Evolutionary conservation across 2,329 filamentous ascomycete genomes (phyloP).

Genomic region (Hypomyces perniciosus): DNA sequence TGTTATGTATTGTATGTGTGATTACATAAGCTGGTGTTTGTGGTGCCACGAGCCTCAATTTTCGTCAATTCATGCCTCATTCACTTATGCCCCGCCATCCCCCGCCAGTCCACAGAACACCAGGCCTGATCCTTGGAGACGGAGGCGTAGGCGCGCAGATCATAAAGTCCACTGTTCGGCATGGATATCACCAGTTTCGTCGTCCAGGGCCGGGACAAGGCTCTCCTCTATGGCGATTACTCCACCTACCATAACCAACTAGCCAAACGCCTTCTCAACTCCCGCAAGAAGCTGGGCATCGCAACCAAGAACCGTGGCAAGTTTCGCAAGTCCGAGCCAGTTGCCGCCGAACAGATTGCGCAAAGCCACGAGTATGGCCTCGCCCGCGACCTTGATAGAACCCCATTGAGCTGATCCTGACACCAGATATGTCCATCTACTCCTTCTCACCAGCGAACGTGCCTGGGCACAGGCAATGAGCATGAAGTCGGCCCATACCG

Average conservation of each 20-base stretch:
- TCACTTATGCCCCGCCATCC: not conserved
- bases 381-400: not conserved
- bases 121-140: not conserved
- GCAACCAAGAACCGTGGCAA: constrained; percentile 82
- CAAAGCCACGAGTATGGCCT: constrained; percentile 65
- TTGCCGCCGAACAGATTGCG: constrained; percentile 70
- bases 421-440: constrained; percentile 65
- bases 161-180: constrained; percentile 4
- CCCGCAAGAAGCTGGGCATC: constrained; percentile 78
- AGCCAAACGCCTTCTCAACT: constrained; percentile 72
- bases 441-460: constrained; percentile 80
- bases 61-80: not conserved
- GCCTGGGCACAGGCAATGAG: constrained; percentile 95
- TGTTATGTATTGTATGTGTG: too few relatives aligned
- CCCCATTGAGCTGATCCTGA: not conserved
- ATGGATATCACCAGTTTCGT: constrained; percentile 93
- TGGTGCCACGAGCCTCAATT: too few relatives aligned
- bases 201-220: constrained; percentile 71
- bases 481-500: constrained; percentile 77
- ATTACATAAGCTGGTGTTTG: too few relatives aligned
- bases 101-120: constrained; percentile 1
- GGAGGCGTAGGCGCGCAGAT: not conserved
- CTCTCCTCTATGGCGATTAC: constrained; percentile 84
- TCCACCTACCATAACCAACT: constrained; percentile 75
- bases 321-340: constrained; percentile 62